Base-by-base conservation (phyloP, 257 asterid species). In the Lavandula angustifolia region DNA sequence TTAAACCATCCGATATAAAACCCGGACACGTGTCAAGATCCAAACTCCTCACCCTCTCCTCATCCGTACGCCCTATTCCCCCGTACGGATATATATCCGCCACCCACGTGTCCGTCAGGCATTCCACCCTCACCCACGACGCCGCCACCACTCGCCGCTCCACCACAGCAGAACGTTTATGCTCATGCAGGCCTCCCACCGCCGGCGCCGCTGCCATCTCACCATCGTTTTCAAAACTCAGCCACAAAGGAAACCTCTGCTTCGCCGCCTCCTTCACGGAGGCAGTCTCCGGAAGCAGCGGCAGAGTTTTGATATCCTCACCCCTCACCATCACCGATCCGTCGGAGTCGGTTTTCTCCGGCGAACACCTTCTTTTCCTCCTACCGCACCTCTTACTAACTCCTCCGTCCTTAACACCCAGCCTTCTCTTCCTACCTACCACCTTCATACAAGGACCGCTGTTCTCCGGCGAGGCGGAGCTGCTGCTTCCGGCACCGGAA, bases 11-110 rank as follows among this genome's bases (percentile, higher is more conserved):
- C 0, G 98, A 73, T 54, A 88, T 8, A 12, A 91, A 78, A 4
- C 88, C 83, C 0, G 96, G 98, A 81, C 94, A 88, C 81, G 79
- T 73, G 85, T 88, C 98, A 0, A 8, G 11, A 12, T 81, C 82
- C 41, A 91, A 64, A 3, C 67, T 16, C 80, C 75, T 71, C 66
- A 81, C 40, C 70, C 57, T 83, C 57, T 80, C 90, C 67, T 68
- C 77, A 35, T 89, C 90, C 44, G 87, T 77, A 37, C 80, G 22
- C 60, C 91, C 85, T 1, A 60, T 7, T 0, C 69, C 67, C 3
- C 67, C 72, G 66, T 63, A 64, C 35, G 14, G 60, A 8, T 29
- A 41, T 2, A 46, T 9, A 7, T 57, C 76, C 52, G 34, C 68
- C 74, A 41, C 40, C 83, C 85, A 81, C 75, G 79, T 69, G 77